Percentiles rank a stretch among this genome's conserved stretches.
phyloP scores from a whole-genome alignment of 1,284 basidiomycete genomes.

The Ustilago curta region DNA sequence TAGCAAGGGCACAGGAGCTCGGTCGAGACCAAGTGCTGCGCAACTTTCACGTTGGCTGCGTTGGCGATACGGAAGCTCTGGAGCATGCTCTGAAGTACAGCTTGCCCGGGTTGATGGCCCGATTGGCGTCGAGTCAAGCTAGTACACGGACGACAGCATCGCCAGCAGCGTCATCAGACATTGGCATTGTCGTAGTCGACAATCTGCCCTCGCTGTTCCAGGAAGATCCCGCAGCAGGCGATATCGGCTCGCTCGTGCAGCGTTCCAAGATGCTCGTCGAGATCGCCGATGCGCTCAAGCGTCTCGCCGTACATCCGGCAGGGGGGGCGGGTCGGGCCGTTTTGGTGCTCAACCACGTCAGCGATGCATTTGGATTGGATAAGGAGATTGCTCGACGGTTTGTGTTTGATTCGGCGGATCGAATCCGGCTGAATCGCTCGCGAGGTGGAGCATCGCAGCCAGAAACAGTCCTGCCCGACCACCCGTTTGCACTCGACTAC shows the following conservation, averaged over 20 bases:
- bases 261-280: constrained; percentile 43
- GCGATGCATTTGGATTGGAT: constrained; percentile 56
- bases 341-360: constrained; percentile 59
- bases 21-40: constrained; percentile 23
- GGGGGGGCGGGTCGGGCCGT: constrained; percentile 17
- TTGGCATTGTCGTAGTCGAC: constrained; percentile 53
- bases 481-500: constrained; percentile 21
- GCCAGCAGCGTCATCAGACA: not conserved
- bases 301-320: constrained; percentile 11
- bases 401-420: constrained; percentile 27
- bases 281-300: constrained; percentile 46
- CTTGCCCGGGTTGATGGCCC: constrained; percentile 46
- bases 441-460: not conserved
- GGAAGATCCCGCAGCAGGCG: constrained; percentile 40
- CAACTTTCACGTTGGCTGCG: constrained; percentile 45
- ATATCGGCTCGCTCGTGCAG: constrained; percentile 33
- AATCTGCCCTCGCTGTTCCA: constrained; percentile 59
- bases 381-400: constrained; percentile 36
- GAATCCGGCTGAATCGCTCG: constrained; percentile 1
- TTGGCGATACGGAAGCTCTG: constrained; percentile 39
- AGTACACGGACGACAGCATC: not conserved
- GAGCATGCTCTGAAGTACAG: constrained; percentile 58
- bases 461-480: constrained; percentile 13
- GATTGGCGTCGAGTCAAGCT: constrained; percentile 2
- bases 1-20: constrained; percentile 21